A percentile compares a stretch with the other conserved stretches of the same genome.
Conservation (phyloP, 495 filamentous ascomycete genomes). For the Penicillium maclennaniae region DNA sequence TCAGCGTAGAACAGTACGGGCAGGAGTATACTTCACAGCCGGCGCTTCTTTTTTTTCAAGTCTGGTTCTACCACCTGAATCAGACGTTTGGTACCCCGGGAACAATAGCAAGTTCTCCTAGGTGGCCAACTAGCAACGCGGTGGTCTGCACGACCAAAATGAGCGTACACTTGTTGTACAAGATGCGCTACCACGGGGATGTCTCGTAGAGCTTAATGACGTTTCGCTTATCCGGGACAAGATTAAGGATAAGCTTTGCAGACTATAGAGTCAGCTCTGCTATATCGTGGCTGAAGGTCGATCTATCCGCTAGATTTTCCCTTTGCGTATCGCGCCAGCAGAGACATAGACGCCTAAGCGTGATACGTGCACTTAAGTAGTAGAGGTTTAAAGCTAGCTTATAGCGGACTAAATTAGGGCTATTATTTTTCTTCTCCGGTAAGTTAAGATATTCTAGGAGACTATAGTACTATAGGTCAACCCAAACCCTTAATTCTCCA, state of each 20-base stretch:
- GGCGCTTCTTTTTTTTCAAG: no score
- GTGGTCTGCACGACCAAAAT: no score
- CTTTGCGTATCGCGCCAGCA: constrained; percentile 53
- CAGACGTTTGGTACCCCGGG: no score
- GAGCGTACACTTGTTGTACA: no score
- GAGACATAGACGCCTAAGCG: constrained; percentile 57
- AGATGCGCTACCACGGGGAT: constrained; percentile 61
- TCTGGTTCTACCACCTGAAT: no score
- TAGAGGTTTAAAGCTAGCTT: constrained; percentile 48
- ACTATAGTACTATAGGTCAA: constrained; percentile 51
- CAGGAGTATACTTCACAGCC: no score
- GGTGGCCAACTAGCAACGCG: no score
- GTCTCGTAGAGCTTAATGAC: constrained; percentile 49
- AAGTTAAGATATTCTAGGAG: constrained; percentile 52
- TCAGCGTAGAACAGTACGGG: no score
- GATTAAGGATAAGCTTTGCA: constrained; percentile 48
- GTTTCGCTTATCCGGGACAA: constrained; percentile 49
- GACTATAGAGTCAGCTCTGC: constrained; percentile 53
- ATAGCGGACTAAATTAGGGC: constrained; percentile 22
- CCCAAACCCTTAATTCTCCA: constrained; percentile 39
- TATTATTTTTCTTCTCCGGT: constrained; percentile 25
- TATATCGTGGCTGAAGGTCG: constrained; percentile 53
- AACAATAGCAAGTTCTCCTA: no score
- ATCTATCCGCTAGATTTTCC: constrained; percentile 17
- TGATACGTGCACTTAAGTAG: constrained; percentile 53